Conservation (phyloP, 257 asterid genomes). For the Primulina eburnea region DNA sequence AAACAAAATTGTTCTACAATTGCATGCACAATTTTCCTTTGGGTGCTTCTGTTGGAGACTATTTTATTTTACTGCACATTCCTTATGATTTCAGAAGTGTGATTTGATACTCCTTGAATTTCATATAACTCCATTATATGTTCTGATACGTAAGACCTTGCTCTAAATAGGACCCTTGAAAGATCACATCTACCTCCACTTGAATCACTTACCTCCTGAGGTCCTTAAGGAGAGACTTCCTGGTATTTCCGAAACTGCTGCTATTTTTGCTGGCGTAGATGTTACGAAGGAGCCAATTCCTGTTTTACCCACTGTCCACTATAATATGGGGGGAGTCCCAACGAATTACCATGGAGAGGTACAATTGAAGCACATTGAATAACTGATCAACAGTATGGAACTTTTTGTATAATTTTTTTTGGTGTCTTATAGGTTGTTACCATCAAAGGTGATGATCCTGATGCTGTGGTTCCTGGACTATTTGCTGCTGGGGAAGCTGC, state of each 20-base stretch:
- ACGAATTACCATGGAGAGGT: slow-evolving; percentile 97
- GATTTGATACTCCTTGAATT: slow-evolving; percentile 7
- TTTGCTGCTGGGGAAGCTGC: slow-evolving; percentile 99
- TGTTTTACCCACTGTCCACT: slow-evolving; percentile 94
- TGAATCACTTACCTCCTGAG: slow-evolving; percentile 97
- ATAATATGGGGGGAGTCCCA: slow-evolving; percentile 99
- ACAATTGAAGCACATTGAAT: slow-evolving; percentile 20
- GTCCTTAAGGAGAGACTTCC: slow-evolving; percentile 98
- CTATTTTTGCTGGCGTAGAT: slow-evolving; percentile 97
- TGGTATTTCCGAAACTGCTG: slow-evolving; percentile 97
- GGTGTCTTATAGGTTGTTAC: slow-evolving; percentile 64
- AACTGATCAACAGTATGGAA: neutral
- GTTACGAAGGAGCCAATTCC: slow-evolving; percentile 98
- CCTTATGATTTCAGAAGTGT: neutral
- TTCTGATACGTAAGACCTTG: slow-evolving; percentile 18
- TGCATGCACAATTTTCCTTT: too few relatives aligned
- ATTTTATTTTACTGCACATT: neutral
- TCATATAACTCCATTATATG: slow-evolving; percentile 5
- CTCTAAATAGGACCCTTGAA: slow-evolving; percentile 65
- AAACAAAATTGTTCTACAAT: neutral
- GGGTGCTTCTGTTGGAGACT: too few relatives aligned
- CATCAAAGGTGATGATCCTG: slow-evolving; percentile 67
- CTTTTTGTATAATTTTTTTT: slow-evolving; percentile 17
- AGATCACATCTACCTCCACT: slow-evolving; percentile 95
- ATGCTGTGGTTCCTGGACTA: slow-evolving; percentile 74